Conservation (phyloP, 2,329 filamentous ascomycete genomes). For the Penicillium sp. region DNA sequence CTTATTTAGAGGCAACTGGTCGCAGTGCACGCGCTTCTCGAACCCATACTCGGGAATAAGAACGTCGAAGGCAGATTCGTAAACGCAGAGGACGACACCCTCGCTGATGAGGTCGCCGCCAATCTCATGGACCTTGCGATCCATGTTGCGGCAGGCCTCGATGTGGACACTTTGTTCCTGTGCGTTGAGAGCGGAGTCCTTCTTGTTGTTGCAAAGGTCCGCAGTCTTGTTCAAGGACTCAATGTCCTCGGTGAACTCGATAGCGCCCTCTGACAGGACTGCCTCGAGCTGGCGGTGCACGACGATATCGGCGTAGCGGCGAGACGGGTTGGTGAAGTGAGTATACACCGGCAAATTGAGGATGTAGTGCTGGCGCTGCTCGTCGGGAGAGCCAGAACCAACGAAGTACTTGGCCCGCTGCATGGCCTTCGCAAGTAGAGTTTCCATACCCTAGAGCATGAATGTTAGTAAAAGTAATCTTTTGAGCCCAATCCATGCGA, state of each 20-base stretch:
- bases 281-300: conserved; percentile 93
- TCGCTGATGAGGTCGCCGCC: conserved; percentile 92
- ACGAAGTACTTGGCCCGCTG: conserved; percentile 94
- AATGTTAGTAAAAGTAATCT: too few relatives aligned
- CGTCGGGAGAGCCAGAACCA: conserved; percentile 69
- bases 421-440: conserved; percentile 90
- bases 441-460: conserved; percentile 71
- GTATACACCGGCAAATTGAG: conserved; percentile 92
- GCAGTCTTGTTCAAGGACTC: conserved; percentile 87
- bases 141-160: conserved; percentile 92
- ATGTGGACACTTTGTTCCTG: conserved; percentile 99
- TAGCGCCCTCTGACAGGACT: conserved; percentile 71
- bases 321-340: conserved; percentile 92
- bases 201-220: conserved; percentile 97
- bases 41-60: conserved; percentile 98
- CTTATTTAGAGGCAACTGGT: conserved; percentile 94
- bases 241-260: conserved; percentile 83
- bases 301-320: conserved; percentile 89
- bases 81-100: conserved; percentile 93
- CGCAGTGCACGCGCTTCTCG: conserved; percentile 98
- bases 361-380: conserved; percentile 81
- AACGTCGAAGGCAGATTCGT: conserved; percentile 97
- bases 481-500: too few relatives aligned
- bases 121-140: conserved; percentile 78
- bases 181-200: conserved; percentile 93